Conservation (phyloP, 202 grass and related monocot species). For the Setaria italica region DNA sequence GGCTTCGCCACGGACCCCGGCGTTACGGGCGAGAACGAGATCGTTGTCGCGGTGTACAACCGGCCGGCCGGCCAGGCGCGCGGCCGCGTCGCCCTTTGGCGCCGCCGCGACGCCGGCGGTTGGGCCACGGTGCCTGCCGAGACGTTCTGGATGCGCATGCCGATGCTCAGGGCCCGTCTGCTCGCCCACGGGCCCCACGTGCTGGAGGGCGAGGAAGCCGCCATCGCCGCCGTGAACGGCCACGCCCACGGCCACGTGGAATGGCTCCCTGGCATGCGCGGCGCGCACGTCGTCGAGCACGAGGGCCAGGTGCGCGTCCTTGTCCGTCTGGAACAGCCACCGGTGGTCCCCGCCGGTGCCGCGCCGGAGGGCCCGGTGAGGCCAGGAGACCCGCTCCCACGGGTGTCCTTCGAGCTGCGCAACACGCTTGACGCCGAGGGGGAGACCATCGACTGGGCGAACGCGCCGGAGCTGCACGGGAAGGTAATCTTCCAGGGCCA, state of each 20-base stretch:
- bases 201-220: neutral
- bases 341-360: neutral
- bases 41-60: neutral
- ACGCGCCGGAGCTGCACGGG: neutral
- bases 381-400: neutral
- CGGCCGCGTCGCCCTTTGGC: neutral
- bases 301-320: conserved; percentile 1
- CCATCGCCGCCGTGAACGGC: neutral
- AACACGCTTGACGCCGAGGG: neutral
- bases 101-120: neutral
- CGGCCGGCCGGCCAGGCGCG: neutral
- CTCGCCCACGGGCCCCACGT: neutral
- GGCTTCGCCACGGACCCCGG: conserved; percentile 2
- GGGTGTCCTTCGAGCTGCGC: neutral
- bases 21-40: neutral
- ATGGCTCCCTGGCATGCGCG: neutral
- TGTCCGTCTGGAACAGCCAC: neutral
- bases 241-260: neutral
- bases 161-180: neutral
- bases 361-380: neutral
- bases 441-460: neutral
- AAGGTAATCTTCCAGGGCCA: conserved; percentile 1
- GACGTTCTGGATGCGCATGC: conserved; percentile 11
- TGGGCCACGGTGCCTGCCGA: neutral
- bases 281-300: neutral